A percentile compares a stretch with the other conserved stretches of the same genome.
Evolutionary conservation across 306 rosid genomes (phyloP).

Genomic region (Lathyrus tuberosus): DNA sequence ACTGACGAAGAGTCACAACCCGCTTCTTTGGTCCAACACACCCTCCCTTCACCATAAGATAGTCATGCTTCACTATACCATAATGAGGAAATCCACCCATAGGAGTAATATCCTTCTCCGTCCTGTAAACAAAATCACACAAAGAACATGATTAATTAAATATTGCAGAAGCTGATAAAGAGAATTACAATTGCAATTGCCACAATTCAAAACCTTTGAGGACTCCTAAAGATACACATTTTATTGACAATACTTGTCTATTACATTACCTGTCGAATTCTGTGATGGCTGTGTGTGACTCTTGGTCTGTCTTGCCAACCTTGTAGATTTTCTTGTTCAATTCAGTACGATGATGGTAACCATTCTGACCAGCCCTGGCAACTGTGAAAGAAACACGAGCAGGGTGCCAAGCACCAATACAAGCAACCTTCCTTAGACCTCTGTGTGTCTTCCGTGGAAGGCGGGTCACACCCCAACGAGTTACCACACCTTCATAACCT

Average conservation of each 20-base stretch:
- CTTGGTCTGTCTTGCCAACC: constrained; percentile 68
- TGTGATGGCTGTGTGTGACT: constrained; percentile 61
- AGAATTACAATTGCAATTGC: background rate
- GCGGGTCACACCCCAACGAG: constrained; percentile 92
- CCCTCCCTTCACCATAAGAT: constrained; percentile 65
- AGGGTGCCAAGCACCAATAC: constrained; percentile 98
- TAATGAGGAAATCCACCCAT: constrained; percentile 89
- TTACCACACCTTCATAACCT: constrained; percentile 90
- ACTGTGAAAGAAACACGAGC: constrained; percentile 88
- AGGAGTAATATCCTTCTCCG: constrained; percentile 79
- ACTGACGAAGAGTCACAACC: constrained; percentile 72
- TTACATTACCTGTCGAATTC: constrained; percentile 52
- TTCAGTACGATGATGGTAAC: constrained; percentile 89
- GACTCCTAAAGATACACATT: background rate
- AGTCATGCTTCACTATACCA: constrained; percentile 68
- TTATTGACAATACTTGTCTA: background rate
- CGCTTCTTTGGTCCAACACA: constrained; percentile 79
- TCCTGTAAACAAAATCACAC: constrained; percentile 40
- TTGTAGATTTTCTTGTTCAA: constrained; percentile 76
- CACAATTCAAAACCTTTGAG: background rate
- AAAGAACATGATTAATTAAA: background rate
- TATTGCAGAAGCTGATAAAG: background rate
- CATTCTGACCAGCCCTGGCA: constrained; percentile 94
- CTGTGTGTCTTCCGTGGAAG: constrained; percentile 92
- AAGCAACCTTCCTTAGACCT: constrained; percentile 90